Percentiles rank a stretch among this genome's conserved stretches.
phyloP scores from a whole-genome alignment of 352 stramenopile genomes.

The Blastocystis sp. region DNA sequence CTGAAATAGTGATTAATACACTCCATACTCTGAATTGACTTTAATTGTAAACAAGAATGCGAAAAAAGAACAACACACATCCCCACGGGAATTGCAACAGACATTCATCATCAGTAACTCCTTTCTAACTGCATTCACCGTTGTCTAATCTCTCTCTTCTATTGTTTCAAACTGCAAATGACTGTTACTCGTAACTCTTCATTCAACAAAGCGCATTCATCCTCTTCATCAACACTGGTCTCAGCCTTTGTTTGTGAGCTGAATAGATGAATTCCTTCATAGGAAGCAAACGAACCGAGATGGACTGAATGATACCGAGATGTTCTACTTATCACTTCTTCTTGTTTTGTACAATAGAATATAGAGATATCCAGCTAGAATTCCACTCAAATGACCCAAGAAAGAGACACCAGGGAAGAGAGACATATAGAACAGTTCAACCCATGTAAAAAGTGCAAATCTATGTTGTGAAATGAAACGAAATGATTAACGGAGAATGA shows the following conservation, averaged over 20 bases:
- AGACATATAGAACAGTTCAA: background rate
- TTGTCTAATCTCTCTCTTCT: background rate
- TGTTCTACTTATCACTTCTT: background rate
- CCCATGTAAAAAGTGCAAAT: background rate
- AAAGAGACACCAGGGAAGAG: slow-evolving; percentile 21
- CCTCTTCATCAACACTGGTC: background rate
- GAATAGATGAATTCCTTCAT: background rate
- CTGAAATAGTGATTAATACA: background rate
- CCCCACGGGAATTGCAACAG: too few species aligned
- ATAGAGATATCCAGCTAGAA: slow-evolving; percentile 18
- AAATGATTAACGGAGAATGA: background rate
- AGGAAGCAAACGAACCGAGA: background rate
- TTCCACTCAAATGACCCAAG: slow-evolving; percentile 34
- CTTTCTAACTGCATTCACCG: background rate
- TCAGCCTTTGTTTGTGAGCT: background rate
- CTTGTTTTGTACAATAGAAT: background rate
- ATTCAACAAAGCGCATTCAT: background rate
- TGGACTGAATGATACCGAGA: background rate
- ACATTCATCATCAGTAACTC: too few species aligned
- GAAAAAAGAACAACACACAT: too few species aligned
- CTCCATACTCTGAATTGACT: background rate
- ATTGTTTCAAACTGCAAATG: background rate
- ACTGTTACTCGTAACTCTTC: background rate
- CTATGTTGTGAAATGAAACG: background rate
- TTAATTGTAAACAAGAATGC: too few species aligned